Evolutionary conservation across 345 rosid genomes (phyloP).

Genomic region (Gossypium herbaceum): DNA sequence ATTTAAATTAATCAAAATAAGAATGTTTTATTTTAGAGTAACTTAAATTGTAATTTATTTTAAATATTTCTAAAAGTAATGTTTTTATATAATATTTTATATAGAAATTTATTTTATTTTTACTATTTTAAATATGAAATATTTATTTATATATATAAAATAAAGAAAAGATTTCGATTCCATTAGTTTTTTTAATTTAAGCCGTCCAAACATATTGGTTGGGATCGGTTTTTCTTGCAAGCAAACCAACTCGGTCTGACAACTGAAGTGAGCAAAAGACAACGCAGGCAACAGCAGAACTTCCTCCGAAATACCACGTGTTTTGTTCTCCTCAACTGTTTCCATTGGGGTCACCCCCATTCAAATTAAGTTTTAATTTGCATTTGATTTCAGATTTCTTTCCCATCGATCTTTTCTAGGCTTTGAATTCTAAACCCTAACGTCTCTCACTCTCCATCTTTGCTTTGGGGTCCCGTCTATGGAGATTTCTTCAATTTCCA

Average conservation of each 20-base stretch:
- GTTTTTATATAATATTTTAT: too few species aligned
- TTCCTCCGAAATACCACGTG: not conserved
- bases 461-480: conserved; percentile 20
- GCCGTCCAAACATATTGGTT: too few species aligned
- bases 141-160: too few species aligned
- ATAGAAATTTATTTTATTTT: too few species aligned
- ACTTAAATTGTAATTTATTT: too few species aligned
- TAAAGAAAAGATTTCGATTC: too few species aligned
- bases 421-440: not conserved
- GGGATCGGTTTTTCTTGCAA: too few species aligned
- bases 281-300: not conserved
- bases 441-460: not conserved
- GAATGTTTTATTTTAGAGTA: too few species aligned
- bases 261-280: not conserved
- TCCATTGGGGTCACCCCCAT: not conserved
- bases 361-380: not conserved
- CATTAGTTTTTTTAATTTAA: too few species aligned
- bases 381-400: not conserved
- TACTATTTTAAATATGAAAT: too few species aligned
- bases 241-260: not conserved
- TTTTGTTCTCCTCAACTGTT: not conserved
- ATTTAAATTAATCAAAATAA: too few species aligned
- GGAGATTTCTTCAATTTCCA: conserved; percentile 43
- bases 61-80: too few species aligned
- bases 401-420: not conserved